Conservation (phyloP, 2,329 filamentous ascomycete genomes). For the Xylogone sp. region DNA sequence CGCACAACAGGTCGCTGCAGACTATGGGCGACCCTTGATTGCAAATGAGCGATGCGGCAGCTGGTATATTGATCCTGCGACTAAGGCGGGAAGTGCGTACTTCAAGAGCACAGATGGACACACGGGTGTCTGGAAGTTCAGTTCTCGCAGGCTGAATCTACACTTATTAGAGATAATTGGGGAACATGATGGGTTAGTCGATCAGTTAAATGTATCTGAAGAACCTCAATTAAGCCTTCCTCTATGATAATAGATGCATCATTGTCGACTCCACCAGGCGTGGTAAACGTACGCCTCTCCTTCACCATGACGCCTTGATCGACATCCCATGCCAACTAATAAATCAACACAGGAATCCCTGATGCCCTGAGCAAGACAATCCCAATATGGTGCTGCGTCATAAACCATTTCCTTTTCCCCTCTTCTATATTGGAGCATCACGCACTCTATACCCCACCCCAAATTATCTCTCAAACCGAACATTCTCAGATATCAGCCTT, state of each 20-base stretch:
- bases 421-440: constrained; percentile 45
- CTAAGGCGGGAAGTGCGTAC: constrained; percentile 74
- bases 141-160: constrained; percentile 77
- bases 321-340: not conserved
- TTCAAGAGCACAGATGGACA: constrained; percentile 99
- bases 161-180: constrained; percentile 70
- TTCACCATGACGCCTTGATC: not conserved
- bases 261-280: constrained; percentile 91
- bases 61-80: constrained; percentile 76
- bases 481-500: constrained; percentile 66
- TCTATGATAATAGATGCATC: constrained; percentile 67
- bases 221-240: no score
- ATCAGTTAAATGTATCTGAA: no score
- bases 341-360: constrained; percentile 63
- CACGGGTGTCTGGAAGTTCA: constrained; percentile 86
- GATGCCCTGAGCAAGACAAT: constrained; percentile 93
- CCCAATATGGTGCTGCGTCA: constrained; percentile 86
- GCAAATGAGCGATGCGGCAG: constrained; percentile 95
- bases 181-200: constrained; percentile 60
- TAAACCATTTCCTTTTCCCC: constrained; percentile 78
- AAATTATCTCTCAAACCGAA: constrained; percentile 70
- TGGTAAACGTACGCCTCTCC: constrained; percentile 66
- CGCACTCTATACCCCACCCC: constrained; percentile 65
- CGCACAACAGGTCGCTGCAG: constrained; percentile 56
- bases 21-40: constrained; percentile 64